Evolutionary conservation across 2,329 filamentous ascomycete genomes (phyloP), one percentile per base, ranked within the genome.

Genomic region (Sclerotinia subarctica): DNA sequence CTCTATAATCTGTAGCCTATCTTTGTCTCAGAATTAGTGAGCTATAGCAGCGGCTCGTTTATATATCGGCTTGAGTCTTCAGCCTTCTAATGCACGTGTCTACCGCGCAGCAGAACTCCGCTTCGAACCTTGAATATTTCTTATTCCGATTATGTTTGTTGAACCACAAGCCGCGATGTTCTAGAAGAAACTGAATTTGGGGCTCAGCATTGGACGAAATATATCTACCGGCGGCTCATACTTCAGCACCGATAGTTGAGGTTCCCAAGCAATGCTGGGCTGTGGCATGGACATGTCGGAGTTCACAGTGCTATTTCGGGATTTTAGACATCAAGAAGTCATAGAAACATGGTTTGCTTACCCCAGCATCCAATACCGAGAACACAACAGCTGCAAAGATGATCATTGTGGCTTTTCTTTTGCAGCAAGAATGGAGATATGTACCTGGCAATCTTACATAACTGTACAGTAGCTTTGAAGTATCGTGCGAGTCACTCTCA

Each of bases 31-130:
- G 35, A 49, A n/a, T 17, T 3, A 21, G 63, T 38, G 32, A 51
- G 44, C 64, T 53, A 59, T 44, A n/a, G 35, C 32, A 67, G 65
- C 65, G 57, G 57, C 52, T 67, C 57, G 65, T 54, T 47, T 63
- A 63, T 51, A 47, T 63, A 63, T 67, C 47, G 47, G 65, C 65
- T 63, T 54, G 11, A 54, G 35, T 19, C 47, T 63, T 46, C 29
- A 38, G 38, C 15, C 32, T 65, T 47, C 15, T 29, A 19, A 5
- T n/a, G 26, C 49, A 65, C 53, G 63, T 65, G 51, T 47, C 15
- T 62, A 35, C 58, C 58, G 13, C 35, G 35, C 26, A 24, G 6
- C 47, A 47, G 26, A 17, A 19, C 19, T 51, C 21, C 19, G 38
- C 32, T 47, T 15, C n/a, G 6, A 38, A 62, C 59, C 38, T 5